Conservation (phyloP, 805 yeast genomes). For the Kurtzmaniella cleridarum region DNA sequence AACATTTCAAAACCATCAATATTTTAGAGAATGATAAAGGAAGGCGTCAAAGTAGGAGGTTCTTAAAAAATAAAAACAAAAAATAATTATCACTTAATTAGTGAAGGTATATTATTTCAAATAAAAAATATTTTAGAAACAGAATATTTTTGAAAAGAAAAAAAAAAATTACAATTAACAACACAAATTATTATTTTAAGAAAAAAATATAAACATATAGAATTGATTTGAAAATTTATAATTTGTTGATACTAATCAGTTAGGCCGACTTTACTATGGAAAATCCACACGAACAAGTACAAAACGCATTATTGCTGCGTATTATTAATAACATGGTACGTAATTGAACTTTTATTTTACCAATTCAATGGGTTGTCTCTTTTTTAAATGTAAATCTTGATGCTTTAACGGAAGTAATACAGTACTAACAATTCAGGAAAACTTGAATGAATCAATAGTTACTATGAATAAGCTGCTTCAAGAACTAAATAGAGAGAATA, state of each 20-base stretch:
- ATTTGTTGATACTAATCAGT: not conserved
- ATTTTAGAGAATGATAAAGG: too few species aligned
- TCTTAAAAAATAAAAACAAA: too few species aligned
- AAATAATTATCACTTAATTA: too few species aligned
- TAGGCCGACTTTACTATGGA: conserved; percentile 43
- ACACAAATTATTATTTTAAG: too few species aligned
- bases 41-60: too few species aligned
- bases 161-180: too few species aligned
- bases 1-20: too few species aligned
- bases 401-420: not conserved
- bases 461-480: conserved; percentile 58
- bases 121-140: not conserved
- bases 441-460: conserved; percentile 64
- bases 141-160: not conserved
- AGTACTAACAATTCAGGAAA: conserved; percentile 42
- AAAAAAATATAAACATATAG: not conserved
- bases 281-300: conserved; percentile 82
- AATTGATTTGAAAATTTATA: not conserved
- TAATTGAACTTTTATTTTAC: too few species aligned
- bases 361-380: too few species aligned
- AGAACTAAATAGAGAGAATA: conserved; percentile 58
- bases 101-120: too few species aligned
- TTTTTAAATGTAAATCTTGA: too few species aligned
- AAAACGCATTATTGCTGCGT: conserved; percentile 67
- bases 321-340: conserved; percentile 73